Percentiles rank a stretch among this genome's conserved stretches.
Conservation (phyloP, 768 basidiomycete genomes). For the Trametes punicea region DNA sequence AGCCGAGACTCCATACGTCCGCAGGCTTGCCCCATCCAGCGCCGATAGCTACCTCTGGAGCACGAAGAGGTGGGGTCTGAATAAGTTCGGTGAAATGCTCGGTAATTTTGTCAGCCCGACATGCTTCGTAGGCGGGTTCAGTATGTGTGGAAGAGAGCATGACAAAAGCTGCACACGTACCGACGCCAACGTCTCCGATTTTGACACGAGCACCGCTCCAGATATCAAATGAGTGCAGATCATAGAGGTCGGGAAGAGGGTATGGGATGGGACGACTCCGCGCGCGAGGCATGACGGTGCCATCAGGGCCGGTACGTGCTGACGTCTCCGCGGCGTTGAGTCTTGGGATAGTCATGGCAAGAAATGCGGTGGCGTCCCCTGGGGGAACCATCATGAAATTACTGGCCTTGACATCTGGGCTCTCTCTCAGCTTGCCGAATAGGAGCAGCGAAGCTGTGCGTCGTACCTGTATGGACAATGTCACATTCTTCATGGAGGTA, state of each 20-base stretch:
- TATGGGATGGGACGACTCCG: not conserved
- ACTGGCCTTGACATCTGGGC: not conserved
- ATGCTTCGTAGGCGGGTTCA: not conserved
- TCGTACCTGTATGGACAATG: not conserved
- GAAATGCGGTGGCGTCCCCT: not conserved
- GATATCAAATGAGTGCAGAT: not conserved
- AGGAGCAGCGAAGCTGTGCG: not conserved
- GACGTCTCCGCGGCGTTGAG: not conserved
- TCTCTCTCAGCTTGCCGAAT: not conserved
- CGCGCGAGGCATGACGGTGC: not conserved
- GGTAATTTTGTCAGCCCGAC: not conserved
- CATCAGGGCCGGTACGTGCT: not conserved
- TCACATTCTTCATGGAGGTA: not conserved
- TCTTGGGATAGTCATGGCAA: not conserved
- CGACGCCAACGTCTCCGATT: not conserved
- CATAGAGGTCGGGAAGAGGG: not conserved
- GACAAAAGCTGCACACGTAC: not conserved
- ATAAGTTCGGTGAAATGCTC: constrained; percentile 10
- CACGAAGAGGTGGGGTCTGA: constrained; percentile 4
- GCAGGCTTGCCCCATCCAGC: constrained; percentile 15
- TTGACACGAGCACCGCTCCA: not conserved
- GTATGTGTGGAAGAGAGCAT: not conserved
- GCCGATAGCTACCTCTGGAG: constrained; percentile 12
- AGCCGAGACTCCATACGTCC: constrained; percentile 13
- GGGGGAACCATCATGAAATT: not conserved